phyloP scores from a whole-genome alignment of 2,329 filamentous ascomycete genomes.

The Aspergillus persii region DNA sequence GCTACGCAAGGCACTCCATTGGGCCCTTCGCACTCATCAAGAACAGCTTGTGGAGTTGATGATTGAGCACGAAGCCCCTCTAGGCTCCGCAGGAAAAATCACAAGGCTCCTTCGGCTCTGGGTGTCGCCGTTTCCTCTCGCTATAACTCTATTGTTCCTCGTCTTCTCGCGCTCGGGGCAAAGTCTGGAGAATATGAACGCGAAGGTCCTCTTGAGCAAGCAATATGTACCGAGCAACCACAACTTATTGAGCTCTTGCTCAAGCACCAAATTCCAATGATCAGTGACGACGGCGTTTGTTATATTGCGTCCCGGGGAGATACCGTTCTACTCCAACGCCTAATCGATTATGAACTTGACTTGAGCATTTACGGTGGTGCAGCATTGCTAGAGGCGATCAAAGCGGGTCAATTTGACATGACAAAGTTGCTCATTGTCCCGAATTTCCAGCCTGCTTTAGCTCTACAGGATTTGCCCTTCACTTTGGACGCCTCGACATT shows the following conservation, averaged over 20 bases:
- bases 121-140: not conserved
- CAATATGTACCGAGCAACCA: not conserved
- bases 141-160: not conserved
- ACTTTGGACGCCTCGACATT: not conserved
- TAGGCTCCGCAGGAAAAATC: not conserved
- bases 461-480: not conserved
- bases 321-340: not conserved
- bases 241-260: not conserved
- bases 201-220: not conserved
- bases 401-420: not conserved
- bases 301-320: not conserved
- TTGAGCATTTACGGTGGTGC: not conserved
- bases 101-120: not conserved
- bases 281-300: not conserved
- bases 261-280: not conserved
- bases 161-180: not conserved
- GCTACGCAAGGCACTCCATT: constrained; percentile 6
- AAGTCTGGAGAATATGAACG: not conserved
- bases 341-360: not conserved
- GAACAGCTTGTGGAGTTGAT: constrained; percentile 3
- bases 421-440: constrained; percentile 3
- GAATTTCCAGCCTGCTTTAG: not conserved
- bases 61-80: constrained; percentile 1
- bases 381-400: constrained; percentile 4
- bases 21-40: constrained; percentile 2